Conservation (phyloP, 148 eudicot species). For the Vaccinium vitisidaea region DNA sequence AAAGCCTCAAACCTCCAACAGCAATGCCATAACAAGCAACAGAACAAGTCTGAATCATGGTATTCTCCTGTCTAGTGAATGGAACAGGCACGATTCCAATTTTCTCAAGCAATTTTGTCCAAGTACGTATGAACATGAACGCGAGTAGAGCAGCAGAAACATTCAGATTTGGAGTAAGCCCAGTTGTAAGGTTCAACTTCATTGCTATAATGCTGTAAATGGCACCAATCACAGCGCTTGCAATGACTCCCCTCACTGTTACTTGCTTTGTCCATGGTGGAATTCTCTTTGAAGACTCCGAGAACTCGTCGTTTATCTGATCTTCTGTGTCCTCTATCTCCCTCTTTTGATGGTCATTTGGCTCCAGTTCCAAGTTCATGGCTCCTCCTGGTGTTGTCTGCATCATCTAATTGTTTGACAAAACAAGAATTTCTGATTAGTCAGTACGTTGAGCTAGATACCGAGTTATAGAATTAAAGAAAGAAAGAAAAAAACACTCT, state of each 20-base stretch:
- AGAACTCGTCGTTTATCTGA: neutral
- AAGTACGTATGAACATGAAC: slow-evolving; percentile 52
- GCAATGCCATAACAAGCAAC: slow-evolving; percentile 94
- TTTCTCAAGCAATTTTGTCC: slow-evolving; percentile 55
- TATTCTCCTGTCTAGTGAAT: slow-evolving; percentile 81
- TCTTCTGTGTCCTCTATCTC: slow-evolving; percentile 30
- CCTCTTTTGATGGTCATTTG: slow-evolving; percentile 4
- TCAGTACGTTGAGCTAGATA: neutral
- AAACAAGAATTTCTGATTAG: neutral
- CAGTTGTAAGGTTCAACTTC: slow-evolving; percentile 75
- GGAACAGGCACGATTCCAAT: slow-evolving; percentile 53
- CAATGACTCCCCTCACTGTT: slow-evolving; percentile 57
- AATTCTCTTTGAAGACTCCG: slow-evolving; percentile 25
- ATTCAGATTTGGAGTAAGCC: slow-evolving; percentile 70
- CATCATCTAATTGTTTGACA: neutral
- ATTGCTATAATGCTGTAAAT: slow-evolving; percentile 71
- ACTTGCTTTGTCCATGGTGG: slow-evolving; percentile 80
- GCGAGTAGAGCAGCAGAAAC: slow-evolving; percentile 88
- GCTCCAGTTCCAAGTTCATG: neutral
- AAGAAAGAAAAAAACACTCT: neutral
- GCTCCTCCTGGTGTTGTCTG: neutral
- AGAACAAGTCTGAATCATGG: slow-evolving; percentile 86
- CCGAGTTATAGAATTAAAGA: neutral
- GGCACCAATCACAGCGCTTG: slow-evolving; percentile 56
- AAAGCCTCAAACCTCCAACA: slow-evolving; percentile 54